Conservation (phyloP, 169 alveolate species). For the Besnoitia besnoiti region DNA sequence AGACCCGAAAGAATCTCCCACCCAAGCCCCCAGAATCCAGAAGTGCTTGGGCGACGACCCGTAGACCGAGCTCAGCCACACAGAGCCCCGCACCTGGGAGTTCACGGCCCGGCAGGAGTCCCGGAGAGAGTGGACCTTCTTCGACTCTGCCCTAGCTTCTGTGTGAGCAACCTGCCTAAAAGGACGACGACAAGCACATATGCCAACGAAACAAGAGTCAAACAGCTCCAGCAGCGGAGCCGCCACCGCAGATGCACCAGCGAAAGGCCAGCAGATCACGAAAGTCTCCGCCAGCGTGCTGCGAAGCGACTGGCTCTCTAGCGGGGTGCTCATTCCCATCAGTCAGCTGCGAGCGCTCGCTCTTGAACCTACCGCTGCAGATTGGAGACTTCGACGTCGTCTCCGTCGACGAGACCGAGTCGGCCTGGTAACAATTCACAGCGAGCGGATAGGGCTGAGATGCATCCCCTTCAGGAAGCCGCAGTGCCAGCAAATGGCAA, state of each 20-base stretch:
- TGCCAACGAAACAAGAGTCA: not conserved
- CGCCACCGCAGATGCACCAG: not conserved
- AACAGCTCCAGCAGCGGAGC: not conserved
- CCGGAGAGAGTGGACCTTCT: constrained; percentile 82
- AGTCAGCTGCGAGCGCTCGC: not conserved
- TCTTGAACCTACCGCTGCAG: constrained; percentile 76
- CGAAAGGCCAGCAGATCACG: not conserved
- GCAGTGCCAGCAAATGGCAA: not conserved
- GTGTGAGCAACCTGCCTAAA: constrained; percentile 83
- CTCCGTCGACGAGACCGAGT: constrained; percentile 86
- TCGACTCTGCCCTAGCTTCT: constrained; percentile 78
- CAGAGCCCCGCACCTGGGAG: constrained; percentile 66
- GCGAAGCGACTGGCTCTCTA: too few relatives aligned
- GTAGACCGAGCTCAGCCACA: too few relatives aligned
- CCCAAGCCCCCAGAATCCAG: too few relatives aligned
- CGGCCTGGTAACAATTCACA: constrained; percentile 64
- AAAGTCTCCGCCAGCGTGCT: too few relatives aligned
- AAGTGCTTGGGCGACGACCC: too few relatives aligned
- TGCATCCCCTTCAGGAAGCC: not conserved
- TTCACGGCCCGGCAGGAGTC: constrained; percentile 72
- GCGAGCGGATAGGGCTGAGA: not conserved
- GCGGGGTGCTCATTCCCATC: too few relatives aligned
- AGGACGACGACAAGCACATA: not conserved
- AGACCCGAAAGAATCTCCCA: too few relatives aligned
- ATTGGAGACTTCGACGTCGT: constrained; percentile 81